Conservation (phyloP, 768 basidiomycete genomes). For the Russula earlei region DNA sequence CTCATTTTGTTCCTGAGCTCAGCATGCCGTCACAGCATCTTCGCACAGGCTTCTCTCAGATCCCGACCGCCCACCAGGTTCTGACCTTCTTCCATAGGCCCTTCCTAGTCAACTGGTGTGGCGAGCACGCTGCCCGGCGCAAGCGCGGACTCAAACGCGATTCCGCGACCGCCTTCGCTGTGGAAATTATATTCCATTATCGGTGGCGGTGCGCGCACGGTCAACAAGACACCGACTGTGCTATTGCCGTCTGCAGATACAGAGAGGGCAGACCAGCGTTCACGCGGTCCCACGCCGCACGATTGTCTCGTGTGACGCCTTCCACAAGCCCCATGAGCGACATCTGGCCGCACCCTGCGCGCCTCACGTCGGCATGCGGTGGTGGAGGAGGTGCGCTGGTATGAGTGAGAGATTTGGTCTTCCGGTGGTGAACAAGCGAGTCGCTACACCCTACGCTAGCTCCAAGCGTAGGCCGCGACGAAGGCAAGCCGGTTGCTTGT, state of each 20-base stretch:
- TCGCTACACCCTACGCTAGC: neutral
- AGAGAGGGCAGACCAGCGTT: neutral
- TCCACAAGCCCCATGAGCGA: slow-evolving; percentile 61
- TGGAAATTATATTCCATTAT: slow-evolving; percentile 14
- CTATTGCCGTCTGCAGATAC: neutral
- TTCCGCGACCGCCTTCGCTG: slow-evolving; percentile 12
- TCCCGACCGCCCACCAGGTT: too few species aligned
- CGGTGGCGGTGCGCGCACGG: slow-evolving; percentile 13
- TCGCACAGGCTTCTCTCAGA: too few species aligned
- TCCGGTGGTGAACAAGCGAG: neutral
- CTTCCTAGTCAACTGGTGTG: too few species aligned
- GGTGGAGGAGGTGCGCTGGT: slow-evolving; percentile 1
- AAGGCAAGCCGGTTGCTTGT: neutral
- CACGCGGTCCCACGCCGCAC: slow-evolving; percentile 23
- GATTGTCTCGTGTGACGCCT: slow-evolving; percentile 39
- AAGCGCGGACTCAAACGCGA: slow-evolving; percentile 11
- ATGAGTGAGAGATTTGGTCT: neutral
- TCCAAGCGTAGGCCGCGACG: neutral
- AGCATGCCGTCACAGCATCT: too few species aligned
- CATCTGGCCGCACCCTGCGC: slow-evolving; percentile 26
- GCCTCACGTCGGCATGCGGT: too few species aligned
- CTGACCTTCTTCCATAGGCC: too few species aligned
- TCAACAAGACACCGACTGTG: neutral
- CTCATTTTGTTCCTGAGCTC: too few species aligned
- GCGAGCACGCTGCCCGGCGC: slow-evolving; percentile 2